phyloP scores from a whole-genome alignment of 2,329 filamentous ascomycete genomes.

The Cryoendolithus antarcticus region DNA sequence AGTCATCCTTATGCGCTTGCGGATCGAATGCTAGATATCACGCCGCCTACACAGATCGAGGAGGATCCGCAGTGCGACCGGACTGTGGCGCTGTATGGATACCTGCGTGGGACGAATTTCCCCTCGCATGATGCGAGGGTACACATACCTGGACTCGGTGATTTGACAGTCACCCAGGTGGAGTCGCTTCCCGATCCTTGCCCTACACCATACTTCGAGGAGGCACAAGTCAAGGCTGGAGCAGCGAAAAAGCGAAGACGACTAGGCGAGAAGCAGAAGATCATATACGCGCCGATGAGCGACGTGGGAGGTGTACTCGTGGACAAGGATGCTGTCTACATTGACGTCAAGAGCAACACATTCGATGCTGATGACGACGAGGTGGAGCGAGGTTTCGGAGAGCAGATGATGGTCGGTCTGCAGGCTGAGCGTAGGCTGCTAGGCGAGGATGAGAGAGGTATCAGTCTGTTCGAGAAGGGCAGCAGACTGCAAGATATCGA shows the following conservation, averaged over 20 bases:
- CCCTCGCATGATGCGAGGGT: constrained; percentile 72
- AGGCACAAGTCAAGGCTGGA: constrained; percentile 68
- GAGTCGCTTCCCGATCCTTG: constrained; percentile 89
- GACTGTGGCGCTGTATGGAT: constrained; percentile 82
- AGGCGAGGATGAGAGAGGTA: constrained; percentile 68
- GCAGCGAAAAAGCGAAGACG: constrained; percentile 71
- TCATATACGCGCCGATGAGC: constrained; percentile 94
- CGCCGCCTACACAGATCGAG: constrained; percentile 83
- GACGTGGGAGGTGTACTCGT: constrained; percentile 93
- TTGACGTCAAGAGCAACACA: constrained; percentile 56
- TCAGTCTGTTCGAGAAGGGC: constrained; percentile 76
- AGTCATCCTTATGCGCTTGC: constrained; percentile 88
- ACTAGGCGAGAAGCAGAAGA: constrained; percentile 91
- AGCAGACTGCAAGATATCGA: constrained; percentile 49
- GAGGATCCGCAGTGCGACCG: constrained; percentile 81
- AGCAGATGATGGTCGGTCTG: constrained; percentile 83
- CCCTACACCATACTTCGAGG: constrained; percentile 82
- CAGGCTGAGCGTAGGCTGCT: constrained; percentile 73
- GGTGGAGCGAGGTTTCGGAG: constrained; percentile 75
- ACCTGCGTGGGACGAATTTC: constrained; percentile 90
- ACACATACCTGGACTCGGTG: constrained; percentile 84
- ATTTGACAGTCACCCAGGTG: constrained; percentile 70
- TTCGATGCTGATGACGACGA: constrained; percentile 55
- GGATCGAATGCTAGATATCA: constrained; percentile 91
- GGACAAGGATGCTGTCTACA: constrained; percentile 95